A percentile compares a stretch with the other conserved stretches of the same genome.
phyloP scores from a whole-genome alignment of 2,329 filamentous ascomycete species.

The Blastomyces parvus region DNA sequence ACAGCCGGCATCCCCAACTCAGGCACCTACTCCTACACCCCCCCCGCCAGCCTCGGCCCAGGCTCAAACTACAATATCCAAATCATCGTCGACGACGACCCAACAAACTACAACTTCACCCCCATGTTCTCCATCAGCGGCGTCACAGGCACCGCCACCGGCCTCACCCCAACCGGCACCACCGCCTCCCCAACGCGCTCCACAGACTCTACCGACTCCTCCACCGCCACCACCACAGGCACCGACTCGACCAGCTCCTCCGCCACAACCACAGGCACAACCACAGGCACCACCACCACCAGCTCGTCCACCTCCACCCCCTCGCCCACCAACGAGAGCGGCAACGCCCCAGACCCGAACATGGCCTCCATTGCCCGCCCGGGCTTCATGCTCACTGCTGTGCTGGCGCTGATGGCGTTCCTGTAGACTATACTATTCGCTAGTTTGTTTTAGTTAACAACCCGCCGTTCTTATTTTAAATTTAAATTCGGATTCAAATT shows the following conservation, averaged over 20 bases:
- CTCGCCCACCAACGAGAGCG: not conserved
- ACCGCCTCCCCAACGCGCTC: constrained; percentile 24
- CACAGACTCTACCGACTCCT: constrained; percentile 18
- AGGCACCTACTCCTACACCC: constrained; percentile 42
- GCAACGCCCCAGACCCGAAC: constrained; percentile 10
- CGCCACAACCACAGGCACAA: constrained; percentile 6
- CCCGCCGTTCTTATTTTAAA: not conserved
- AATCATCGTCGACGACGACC: constrained; percentile 42
- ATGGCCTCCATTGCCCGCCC: constrained; percentile 15
- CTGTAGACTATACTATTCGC: constrained; percentile 8
- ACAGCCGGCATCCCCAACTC: constrained; percentile 41
- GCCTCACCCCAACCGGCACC: constrained; percentile 19
- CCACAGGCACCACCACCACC: constrained; percentile 9
- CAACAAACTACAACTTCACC: constrained; percentile 42
- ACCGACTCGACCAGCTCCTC: constrained; percentile 18
- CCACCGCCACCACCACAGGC: constrained; percentile 14
- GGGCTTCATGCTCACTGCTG: constrained; percentile 12
- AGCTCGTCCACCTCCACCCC: constrained; percentile 1
- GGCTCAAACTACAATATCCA: constrained; percentile 45
- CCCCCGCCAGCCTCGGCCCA: constrained; percentile 33
- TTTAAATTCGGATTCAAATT: too few relatives aligned
- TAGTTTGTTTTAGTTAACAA: not conserved
- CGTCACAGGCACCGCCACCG: constrained; percentile 31
- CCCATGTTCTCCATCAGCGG: constrained; percentile 43
- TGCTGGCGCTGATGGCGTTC: constrained; percentile 15